Base-by-base conservation (phyloP, 352 stramenopile genomes). In the Globisporangium polare region DNA sequence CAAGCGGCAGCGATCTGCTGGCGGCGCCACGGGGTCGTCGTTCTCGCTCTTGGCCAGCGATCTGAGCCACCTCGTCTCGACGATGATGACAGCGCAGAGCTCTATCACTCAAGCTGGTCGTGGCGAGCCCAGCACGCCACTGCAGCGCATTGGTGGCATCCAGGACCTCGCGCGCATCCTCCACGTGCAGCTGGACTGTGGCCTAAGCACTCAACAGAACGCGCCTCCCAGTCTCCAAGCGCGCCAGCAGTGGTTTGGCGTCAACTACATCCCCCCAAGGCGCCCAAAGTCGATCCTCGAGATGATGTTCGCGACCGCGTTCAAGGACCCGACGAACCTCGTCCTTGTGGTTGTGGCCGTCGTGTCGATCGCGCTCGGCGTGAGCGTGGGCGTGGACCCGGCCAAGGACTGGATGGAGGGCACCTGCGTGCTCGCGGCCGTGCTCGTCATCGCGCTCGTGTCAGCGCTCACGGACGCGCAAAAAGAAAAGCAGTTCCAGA, bases 401-500 rank as follows among this genome's bases (percentile, higher is more conserved):
- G 10, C 35, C 8, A 56, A 56, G 29, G 50, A 56, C 29, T 56
- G 50, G 29, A 43, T 56, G 50, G 50, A 56, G 5, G 50, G 50
- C 79, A 65, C 61, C 10, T 77, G 70, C 31, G 68, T 98, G 58
- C 66, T 98, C 6, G 54, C 83, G 27, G 88, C 93, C 0, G 93
- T 98, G n/a, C 60, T 86, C 9, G 89, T 97, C 52, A 93, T 97
- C 15, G 84, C 93, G 18, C 63, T 97, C 12, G 86, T 97, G 42
- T 88, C 88, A 8, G 83, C 43, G 9, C 43, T 63, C 29, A 54
- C 57, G 6, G 29, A 42, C 5, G 22, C 42, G 17, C 60, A 74
- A 37, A 89, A 91, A 66, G 80, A 92, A 58, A 61, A 72, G 29
- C 78, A 90, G 62, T 92, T 92, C 60, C 65, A 75, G n/a, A 67